Evolutionary conservation across 2,329 filamentous ascomycete species (phyloP).

Genomic region (Esteya vermicola): DNA sequence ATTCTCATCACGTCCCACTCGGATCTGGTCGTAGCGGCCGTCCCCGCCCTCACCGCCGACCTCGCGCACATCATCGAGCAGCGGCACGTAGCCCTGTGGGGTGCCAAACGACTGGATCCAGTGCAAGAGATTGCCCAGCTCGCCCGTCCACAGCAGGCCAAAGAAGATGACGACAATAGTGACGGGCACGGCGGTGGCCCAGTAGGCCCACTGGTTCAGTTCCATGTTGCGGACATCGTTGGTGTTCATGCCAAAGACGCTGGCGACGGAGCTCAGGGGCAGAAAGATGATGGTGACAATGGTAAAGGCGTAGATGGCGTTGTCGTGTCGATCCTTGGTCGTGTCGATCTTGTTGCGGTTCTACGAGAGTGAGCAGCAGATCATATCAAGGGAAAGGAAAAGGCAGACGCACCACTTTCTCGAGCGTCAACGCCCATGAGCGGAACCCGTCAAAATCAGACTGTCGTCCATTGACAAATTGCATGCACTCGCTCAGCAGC

Average conservation of each 20-base stretch:
- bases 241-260: constrained; percentile 40
- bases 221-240: constrained; percentile 34
- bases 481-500: constrained; percentile 18
- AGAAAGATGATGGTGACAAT: constrained; percentile 34
- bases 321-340: constrained; percentile 29
- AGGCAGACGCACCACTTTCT: constrained; percentile 12
- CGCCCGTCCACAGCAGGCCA: constrained; percentile 25
- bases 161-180: constrained; percentile 25
- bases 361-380: constrained; percentile 4
- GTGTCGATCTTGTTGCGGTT: constrained; percentile 23
- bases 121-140: constrained; percentile 16
- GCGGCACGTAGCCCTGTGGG: background rate
- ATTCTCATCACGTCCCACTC: no score
- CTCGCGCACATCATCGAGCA: background rate
- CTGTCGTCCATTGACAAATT: constrained; percentile 21
- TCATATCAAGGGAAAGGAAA: background rate
- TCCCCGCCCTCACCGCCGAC: no score
- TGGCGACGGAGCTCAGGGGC: constrained; percentile 29
- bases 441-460: constrained; percentile 17
- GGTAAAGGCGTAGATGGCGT: constrained; percentile 34
- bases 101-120: constrained; percentile 1
- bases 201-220: constrained; percentile 33
- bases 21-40: no score
- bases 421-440: constrained; percentile 13
- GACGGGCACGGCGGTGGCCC: constrained; percentile 31